Base-by-base conservation (phyloP, 495 filamentous ascomycete genomes). In the Daldinia caldariorum region DNA sequence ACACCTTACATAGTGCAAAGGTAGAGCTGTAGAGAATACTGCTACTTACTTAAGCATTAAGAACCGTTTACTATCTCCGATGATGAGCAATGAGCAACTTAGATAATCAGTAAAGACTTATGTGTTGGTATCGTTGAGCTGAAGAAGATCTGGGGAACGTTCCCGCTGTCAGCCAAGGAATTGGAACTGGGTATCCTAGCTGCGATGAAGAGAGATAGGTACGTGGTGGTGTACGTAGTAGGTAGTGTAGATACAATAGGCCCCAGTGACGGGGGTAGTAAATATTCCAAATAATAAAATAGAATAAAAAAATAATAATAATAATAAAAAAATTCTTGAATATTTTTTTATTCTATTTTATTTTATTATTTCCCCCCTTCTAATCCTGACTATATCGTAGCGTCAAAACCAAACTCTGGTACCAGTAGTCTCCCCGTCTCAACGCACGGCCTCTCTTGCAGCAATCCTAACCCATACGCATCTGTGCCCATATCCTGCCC, bases 371-470 rank as follows among this genome's bases (percentile, higher is more conserved):
- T n/a, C n/a, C 26, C 26, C 26, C 26, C 26, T 26, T 26, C 26
- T 26, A 26, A 32, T 31, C 31, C 22, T 7, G 32, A 53, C 8
- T 31, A 32, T 32, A 26, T 26, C 22, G 14, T n/a, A 13, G 4
- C 49, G 35, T 41, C 2, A 58, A 49, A 59, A 54, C 29, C 58
- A 59, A 54, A 69, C 38, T 54, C 38, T 39, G 37, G 58, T 63
- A 32, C 32, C 43, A 45, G 26, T 56, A 56, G 59, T 60, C 14
- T 32, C 55, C 55, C 55, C 63, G 49, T 69, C 60, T 59, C 67
- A 63, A 63, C 67, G 67, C 67, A 69, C 67, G 67, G 54, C 22
- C 67, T 58, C 29, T 64, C 20, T 13, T 22, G 37, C 34, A 38
- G 41, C 41, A 53, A 69, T 63, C 59, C 59, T 61, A 63, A 70